A percentile compares a stretch with the other conserved stretches of the same genome.
phyloP scores from a whole-genome alignment of 148 eudicot genomes.

The Rhododendron simsii region DNA sequence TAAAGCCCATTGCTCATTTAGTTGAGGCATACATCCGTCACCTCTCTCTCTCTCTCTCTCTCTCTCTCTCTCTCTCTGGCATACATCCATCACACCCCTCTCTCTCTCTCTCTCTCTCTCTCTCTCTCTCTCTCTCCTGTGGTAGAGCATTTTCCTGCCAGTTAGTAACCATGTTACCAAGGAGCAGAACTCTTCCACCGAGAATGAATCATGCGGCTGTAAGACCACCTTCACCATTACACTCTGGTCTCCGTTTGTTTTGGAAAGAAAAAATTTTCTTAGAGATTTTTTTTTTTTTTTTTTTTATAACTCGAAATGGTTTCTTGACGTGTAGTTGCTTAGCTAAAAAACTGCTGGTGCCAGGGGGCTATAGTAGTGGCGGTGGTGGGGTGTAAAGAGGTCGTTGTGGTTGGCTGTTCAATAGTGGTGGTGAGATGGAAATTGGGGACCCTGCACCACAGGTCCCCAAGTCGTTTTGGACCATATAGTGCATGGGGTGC shows the following conservation, averaged over 20 bases:
- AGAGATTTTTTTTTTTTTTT: neutral
- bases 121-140: neutral
- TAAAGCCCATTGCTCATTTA: neutral
- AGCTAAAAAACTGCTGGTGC: neutral
- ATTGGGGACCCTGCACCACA: no score
- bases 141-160: neutral
- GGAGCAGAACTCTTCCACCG: slow-evolving; percentile 37
- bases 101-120: neutral
- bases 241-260: neutral
- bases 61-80: neutral
- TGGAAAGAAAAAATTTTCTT: neutral
- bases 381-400: neutral
- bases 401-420: no score
- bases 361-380: neutral
- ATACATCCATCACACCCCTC: neutral
- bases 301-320: neutral
- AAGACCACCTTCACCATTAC: slow-evolving; percentile 1
- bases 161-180: slow-evolving; percentile 24
- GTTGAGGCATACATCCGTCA: neutral
- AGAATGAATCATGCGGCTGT: slow-evolving; percentile 27
- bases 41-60: slow-evolving; percentile 3
- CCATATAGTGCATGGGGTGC: neutral
- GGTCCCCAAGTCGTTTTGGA: no score
- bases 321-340: neutral
- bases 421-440: neutral